phyloP scores from a whole-genome alignment of 352 stramenopile genomes.

The Phytophthora macrochlamydospora region DNA sequence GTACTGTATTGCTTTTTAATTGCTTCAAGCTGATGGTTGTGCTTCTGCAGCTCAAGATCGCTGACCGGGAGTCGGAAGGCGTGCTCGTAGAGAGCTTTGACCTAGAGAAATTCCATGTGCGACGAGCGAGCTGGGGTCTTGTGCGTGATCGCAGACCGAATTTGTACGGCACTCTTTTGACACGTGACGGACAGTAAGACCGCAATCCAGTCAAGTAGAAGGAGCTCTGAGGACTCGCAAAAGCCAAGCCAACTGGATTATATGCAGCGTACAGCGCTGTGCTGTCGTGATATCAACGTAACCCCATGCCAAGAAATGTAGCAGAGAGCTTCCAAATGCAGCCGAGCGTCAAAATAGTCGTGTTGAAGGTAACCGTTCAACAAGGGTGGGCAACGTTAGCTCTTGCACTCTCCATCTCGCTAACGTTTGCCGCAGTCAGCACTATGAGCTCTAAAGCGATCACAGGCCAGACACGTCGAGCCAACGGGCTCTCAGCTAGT shows the following conservation, averaged over 20 bases:
- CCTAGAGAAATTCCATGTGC: slow-evolving; percentile 85
- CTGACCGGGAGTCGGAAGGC: slow-evolving; percentile 85
- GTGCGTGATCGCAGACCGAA: slow-evolving; percentile 87
- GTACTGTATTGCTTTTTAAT: too few species aligned
- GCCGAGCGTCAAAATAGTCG: slow-evolving; percentile 26
- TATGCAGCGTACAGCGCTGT: slow-evolving; percentile 13
- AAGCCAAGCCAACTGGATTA: slow-evolving; percentile 9
- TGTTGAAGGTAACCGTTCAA: slow-evolving; percentile 19
- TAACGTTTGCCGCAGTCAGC: too few species aligned
- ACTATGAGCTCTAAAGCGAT: slow-evolving; percentile 26
- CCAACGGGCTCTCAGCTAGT: slow-evolving; percentile 42
- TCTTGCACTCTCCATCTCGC: background rate
- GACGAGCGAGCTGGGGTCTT: slow-evolving; percentile 87
- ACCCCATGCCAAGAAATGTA: slow-evolving; percentile 4
- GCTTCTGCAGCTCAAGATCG: slow-evolving; percentile 75
- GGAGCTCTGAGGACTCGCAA: slow-evolving; percentile 10
- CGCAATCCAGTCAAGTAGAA: slow-evolving; percentile 4
- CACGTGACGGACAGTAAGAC: slow-evolving; percentile 71
- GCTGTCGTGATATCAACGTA: slow-evolving; percentile 11
- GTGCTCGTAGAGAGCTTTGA: slow-evolving; percentile 88
- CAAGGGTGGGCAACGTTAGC: background rate
- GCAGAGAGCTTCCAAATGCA: slow-evolving; percentile 1
- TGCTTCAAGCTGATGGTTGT: too few species aligned
- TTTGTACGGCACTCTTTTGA: slow-evolving; percentile 81
- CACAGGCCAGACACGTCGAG: slow-evolving; percentile 10